Conservation (phyloP, 768 basidiomycete genomes). For the Calocybe cyanea region DNA sequence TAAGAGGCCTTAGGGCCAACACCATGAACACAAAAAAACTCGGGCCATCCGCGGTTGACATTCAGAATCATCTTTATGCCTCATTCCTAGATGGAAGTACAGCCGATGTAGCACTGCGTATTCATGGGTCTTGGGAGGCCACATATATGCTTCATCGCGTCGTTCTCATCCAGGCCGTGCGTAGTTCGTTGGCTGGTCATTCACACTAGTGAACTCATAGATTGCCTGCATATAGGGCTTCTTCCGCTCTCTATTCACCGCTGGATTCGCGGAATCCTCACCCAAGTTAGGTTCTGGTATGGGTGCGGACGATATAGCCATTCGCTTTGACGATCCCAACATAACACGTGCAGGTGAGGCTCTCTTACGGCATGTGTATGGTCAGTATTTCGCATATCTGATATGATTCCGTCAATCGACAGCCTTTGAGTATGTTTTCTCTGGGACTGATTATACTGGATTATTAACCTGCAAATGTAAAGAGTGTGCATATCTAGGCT, state of each 20-base stretch:
- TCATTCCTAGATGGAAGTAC: slow-evolving; percentile 71
- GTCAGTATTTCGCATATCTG: slow-evolving; percentile 7
- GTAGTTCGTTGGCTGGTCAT: slow-evolving; percentile 19
- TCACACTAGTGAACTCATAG: too few relatives aligned
- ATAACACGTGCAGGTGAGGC: slow-evolving; percentile 80
- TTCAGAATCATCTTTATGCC: slow-evolving; percentile 74
- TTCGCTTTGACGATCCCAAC: slow-evolving; percentile 80
- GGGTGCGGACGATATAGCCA: slow-evolving; percentile 53
- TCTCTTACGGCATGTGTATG: slow-evolving; percentile 1
- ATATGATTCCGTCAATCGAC: slow-evolving; percentile 12
- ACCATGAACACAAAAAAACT: slow-evolving; percentile 34
- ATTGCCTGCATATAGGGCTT: slow-evolving; percentile 82
- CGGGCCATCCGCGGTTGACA: slow-evolving; percentile 45
- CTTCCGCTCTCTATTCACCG: slow-evolving; percentile 83
- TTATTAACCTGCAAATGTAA: slow-evolving; percentile 7
- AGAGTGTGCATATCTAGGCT: slow-evolving; percentile 85
- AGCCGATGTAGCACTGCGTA: slow-evolving; percentile 72
- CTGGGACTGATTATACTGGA: not conserved
- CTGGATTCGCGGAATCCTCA: slow-evolving; percentile 67
- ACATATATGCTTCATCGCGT: slow-evolving; percentile 80
- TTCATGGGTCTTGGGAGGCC: slow-evolving; percentile 64
- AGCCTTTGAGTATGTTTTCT: slow-evolving; percentile 82
- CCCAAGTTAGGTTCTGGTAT: slow-evolving; percentile 22
- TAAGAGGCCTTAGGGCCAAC: not conserved
- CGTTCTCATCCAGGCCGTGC: slow-evolving; percentile 83